A percentile compares a stretch with the other conserved stretches of the same genome.
phyloP scores from a whole-genome alignment of 352 stramenopile genomes.

The Plasmopara muralis region DNA sequence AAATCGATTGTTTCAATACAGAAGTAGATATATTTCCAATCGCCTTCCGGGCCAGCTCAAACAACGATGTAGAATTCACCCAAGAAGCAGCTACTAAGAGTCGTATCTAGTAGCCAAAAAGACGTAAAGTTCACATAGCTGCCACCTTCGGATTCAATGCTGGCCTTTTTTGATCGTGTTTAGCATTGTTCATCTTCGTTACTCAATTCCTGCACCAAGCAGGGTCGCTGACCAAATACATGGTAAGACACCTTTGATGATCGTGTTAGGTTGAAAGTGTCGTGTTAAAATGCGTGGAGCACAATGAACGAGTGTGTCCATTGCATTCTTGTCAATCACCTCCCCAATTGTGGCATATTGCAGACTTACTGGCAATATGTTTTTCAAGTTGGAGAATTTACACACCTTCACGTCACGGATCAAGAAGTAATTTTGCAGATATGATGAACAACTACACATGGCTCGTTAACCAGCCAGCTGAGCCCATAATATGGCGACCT shows the following conservation, averaged over 20 bases:
- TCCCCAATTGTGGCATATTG: conserved; percentile 7
- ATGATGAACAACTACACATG: conserved; percentile 11
- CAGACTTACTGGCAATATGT: conserved; percentile 3
- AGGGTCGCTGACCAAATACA: too few species aligned
- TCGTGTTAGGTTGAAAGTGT: too few species aligned
- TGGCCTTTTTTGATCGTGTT: background rate
- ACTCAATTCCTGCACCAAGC: background rate
- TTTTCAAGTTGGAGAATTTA: conserved; percentile 4
- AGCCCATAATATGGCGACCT: conserved; percentile 1
- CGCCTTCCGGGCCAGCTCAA: background rate
- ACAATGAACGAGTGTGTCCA: conserved; percentile 13
- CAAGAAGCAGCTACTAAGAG: background rate
- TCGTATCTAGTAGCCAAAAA: background rate
- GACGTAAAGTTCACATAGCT: background rate
- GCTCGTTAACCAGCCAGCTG: background rate
- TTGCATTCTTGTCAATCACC: conserved; percentile 13
- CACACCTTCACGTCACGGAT: conserved; percentile 7
- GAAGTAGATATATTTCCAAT: background rate
- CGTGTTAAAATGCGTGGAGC: background rate
- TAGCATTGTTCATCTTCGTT: background rate
- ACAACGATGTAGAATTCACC: background rate
- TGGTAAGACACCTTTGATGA: too few species aligned
- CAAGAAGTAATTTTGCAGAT: conserved; percentile 13
- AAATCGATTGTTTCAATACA: background rate
- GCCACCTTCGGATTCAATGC: background rate